phyloP scores from a whole-genome alignment of 768 basidiomycete genomes.

The Tylopilus sp. region DNA sequence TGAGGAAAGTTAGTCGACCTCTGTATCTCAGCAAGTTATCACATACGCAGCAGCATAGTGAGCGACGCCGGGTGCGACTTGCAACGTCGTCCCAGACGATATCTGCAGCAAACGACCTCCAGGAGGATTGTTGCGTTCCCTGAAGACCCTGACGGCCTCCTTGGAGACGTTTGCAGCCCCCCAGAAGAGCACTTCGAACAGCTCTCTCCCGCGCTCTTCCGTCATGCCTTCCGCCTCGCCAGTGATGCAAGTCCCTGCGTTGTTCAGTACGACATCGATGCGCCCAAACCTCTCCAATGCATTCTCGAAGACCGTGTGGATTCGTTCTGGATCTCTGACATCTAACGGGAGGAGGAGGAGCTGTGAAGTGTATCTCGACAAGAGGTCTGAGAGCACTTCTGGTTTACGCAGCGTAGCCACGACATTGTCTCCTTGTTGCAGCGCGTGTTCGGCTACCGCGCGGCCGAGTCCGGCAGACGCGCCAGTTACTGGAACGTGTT shows the following conservation, averaged over 20 bases:
- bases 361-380: constrained; percentile 25
- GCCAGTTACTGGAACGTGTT: constrained; percentile 35
- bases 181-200: constrained; percentile 42
- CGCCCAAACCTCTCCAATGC: constrained; percentile 37
- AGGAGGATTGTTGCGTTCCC: constrained; percentile 37
- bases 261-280: constrained; percentile 46
- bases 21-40: not conserved
- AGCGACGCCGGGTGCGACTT: constrained; percentile 10
- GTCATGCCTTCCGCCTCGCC: constrained; percentile 38
- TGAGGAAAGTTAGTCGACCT: not conserved
- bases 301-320: constrained; percentile 33
- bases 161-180: constrained; percentile 32
- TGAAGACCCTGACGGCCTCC: constrained; percentile 34
- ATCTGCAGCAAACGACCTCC: constrained; percentile 40
- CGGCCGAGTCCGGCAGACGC: constrained; percentile 40
- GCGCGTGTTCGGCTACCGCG: constrained; percentile 30
- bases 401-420: constrained; percentile 40
- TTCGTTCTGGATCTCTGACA: constrained; percentile 32
- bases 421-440: constrained; percentile 38
- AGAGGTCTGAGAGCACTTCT: constrained; percentile 28
- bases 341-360: constrained; percentile 41
- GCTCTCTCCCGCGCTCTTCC: constrained; percentile 30
- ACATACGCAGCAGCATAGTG: constrained; percentile 30
- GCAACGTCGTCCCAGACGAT: constrained; percentile 29
- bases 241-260: constrained; percentile 34